Percentiles rank a stretch among this genome's conserved stretches.
Evolutionary conservation across 257 asterid genomes (phyloP).

Genomic region (Orobanche coerulescens): DNA sequence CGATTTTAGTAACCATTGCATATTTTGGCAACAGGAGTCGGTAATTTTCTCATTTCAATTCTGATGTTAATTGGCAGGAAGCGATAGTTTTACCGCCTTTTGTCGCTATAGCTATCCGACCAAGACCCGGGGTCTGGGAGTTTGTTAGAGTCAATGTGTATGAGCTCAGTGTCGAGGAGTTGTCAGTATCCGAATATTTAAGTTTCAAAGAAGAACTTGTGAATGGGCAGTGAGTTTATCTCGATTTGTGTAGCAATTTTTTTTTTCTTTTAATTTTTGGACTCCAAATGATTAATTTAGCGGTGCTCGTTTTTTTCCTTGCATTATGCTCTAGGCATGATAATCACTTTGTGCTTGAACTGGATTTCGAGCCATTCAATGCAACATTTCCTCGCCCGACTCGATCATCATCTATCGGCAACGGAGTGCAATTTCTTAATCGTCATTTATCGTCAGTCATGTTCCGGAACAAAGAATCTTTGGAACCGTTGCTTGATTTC

Average conservation of each 20-base stretch:
- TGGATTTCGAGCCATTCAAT: conserved; percentile 97
- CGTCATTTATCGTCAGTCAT: conserved; percentile 92
- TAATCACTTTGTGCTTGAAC: conserved; percentile 64
- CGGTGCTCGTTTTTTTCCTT: conserved; percentile 9
- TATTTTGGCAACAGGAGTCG: too few species aligned
- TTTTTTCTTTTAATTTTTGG: neutral
- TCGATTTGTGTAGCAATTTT: conserved; percentile 7
- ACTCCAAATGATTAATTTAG: neutral
- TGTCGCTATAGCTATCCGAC: conserved; percentile 88
- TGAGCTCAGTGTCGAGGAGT: conserved; percentile 84
- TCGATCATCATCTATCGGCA: conserved; percentile 84
- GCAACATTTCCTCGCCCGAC: conserved; percentile 86
- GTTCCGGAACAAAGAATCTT: conserved; percentile 81
- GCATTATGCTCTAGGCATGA: conserved; percentile 35
- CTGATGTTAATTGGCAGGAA: conserved; percentile 47
- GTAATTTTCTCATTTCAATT: neutral
- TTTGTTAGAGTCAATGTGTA: conserved; percentile 80
- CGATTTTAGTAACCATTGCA: too few species aligned
- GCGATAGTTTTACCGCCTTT: conserved; percentile 93
- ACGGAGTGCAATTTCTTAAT: conserved; percentile 95
- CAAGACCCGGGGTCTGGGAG: conserved; percentile 99
- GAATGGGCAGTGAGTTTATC: conserved; percentile 87
- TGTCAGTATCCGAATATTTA: conserved; percentile 76
- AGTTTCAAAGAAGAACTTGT: conserved; percentile 81
- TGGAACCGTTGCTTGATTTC: conserved; percentile 87